A percentile compares a stretch with the other conserved stretches of the same genome.
These are phyloP conservation scores for Marasmius tenuissimus DNA, from an alignment of 1,284 basidiomycete genomes.

Conservation along the genomic window DNA sequence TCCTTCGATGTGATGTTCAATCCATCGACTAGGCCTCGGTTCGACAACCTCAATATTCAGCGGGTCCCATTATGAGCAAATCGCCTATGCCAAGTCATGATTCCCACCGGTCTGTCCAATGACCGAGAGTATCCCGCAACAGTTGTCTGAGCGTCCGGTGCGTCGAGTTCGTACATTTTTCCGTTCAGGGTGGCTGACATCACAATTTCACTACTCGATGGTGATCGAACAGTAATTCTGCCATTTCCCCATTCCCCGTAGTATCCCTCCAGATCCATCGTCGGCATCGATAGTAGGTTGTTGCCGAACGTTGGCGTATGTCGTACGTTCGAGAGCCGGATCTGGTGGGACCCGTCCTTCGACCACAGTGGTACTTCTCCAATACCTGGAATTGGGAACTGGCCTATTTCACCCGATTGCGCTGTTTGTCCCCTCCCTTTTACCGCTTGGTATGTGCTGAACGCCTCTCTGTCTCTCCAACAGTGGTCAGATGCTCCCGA, in stretches of 20 bases:
- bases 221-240: neutral
- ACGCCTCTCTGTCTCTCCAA: neutral
- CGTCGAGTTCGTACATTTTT: neutral
- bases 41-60: neutral
- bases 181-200: neutral
- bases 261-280: neutral
- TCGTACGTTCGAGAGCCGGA: neutral
- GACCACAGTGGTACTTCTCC: neutral
- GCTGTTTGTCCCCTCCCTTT: neutral
- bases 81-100: constrained; percentile 6
- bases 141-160: neutral
- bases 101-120: neutral
- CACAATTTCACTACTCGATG: neutral
- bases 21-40: neutral
- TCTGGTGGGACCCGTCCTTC: neutral
- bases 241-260: neutral
- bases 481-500: neutral
- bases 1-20: constrained; percentile 3
- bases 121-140: too few relatives aligned
- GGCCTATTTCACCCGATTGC: neutral
- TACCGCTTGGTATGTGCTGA: neutral
- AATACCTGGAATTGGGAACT: neutral
- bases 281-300: too few relatives aligned
- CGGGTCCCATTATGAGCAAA: constrained; percentile 4
- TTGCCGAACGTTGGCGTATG: neutral